These are phyloP conservation scores for Inosperma sp. DNA, from an alignment of 768 basidiomycete species.

Conservation along the genomic window DNA sequence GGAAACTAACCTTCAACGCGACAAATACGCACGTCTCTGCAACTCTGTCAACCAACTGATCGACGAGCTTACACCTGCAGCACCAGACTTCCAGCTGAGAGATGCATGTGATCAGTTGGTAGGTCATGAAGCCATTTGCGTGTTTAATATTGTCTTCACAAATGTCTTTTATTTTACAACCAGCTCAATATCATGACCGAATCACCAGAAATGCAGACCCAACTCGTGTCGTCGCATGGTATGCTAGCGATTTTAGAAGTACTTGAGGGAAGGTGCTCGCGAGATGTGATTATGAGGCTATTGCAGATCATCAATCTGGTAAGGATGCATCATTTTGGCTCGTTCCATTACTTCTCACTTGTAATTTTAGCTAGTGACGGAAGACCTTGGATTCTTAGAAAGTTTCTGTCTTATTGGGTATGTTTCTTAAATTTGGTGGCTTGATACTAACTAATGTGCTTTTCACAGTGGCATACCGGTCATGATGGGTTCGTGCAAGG, in stretches of 20 bases:
- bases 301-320: conserved; percentile 90
- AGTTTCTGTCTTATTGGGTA: conserved; percentile 92
- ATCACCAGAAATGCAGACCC: conserved; percentile 78
- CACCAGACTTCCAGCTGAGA: conserved; percentile 77
- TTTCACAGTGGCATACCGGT: conserved; percentile 81
- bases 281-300: conserved; percentile 82
- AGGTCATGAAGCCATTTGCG: conserved; percentile 21
- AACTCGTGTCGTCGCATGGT: conserved; percentile 89
- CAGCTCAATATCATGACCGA: conserved; percentile 75
- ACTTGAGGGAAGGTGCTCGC: conserved; percentile 77
- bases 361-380: conserved; percentile 49
- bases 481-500: conserved; percentile 66
- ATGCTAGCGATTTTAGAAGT: conserved; percentile 94
- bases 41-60: conserved; percentile 79
- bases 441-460: conserved; percentile 8
- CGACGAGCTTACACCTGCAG: conserved; percentile 77
- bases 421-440: conserved; percentile 16
- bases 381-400: conserved; percentile 83
- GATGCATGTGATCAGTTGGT: conserved; percentile 89
- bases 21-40: conserved; percentile 87
- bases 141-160: background rate
- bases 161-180: conserved; percentile 5
- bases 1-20: conserved; percentile 86
- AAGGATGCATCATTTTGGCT: conserved; percentile 7
- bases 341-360: conserved; percentile 27